These are phyloP conservation scores for Collybiopsis confluens DNA, from an alignment of 768 basidiomycete genomes.

Conservation along the genomic window DNA sequence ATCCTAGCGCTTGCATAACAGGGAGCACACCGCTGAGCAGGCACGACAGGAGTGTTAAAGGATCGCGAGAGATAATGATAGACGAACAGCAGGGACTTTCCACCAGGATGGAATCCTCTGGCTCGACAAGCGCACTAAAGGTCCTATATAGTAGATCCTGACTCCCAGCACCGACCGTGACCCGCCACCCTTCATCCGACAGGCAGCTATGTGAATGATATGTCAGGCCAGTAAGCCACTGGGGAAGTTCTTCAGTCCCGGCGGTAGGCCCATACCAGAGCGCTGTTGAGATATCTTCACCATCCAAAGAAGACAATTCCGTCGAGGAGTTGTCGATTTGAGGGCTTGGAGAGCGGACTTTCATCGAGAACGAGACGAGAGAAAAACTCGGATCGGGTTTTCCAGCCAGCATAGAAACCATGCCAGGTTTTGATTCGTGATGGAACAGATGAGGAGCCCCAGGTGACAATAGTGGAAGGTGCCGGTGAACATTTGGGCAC, in stretches of 20 bases:
- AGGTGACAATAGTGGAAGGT: neutral
- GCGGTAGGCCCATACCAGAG: constrained; percentile 76
- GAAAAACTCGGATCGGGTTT: constrained; percentile 90
- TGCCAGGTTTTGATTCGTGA: constrained; percentile 70
- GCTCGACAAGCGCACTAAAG: constrained; percentile 64
- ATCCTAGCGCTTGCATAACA: constrained; percentile 48
- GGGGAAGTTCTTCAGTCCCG: constrained; percentile 57
- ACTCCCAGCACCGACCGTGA: constrained; percentile 77
- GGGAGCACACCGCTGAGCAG: constrained; percentile 58
- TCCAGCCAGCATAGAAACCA: constrained; percentile 82
- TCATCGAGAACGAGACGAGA: constrained; percentile 73
- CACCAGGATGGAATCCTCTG: constrained; percentile 75
- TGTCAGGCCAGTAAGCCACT: constrained; percentile 74
- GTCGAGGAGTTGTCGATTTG: constrained; percentile 29
- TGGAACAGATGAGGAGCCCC: constrained; percentile 68
- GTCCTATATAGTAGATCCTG: constrained; percentile 91
- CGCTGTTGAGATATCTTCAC: constrained; percentile 55
- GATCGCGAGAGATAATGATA: constrained; percentile 17
- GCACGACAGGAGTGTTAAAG: constrained; percentile 3
- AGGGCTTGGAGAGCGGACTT: constrained; percentile 44
- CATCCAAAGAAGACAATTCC: constrained; percentile 48
- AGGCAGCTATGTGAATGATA: constrained; percentile 60
- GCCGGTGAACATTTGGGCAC: neutral
- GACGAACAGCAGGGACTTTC: constrained; percentile 80
- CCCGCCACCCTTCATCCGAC: constrained; percentile 61